Percentiles rank a stretch among this genome's conserved stretches.
These are phyloP conservation scores for Articulospora tetracladia DNA, from an alignment of 495 filamentous ascomycete species.

Conservation along the genomic window DNA sequence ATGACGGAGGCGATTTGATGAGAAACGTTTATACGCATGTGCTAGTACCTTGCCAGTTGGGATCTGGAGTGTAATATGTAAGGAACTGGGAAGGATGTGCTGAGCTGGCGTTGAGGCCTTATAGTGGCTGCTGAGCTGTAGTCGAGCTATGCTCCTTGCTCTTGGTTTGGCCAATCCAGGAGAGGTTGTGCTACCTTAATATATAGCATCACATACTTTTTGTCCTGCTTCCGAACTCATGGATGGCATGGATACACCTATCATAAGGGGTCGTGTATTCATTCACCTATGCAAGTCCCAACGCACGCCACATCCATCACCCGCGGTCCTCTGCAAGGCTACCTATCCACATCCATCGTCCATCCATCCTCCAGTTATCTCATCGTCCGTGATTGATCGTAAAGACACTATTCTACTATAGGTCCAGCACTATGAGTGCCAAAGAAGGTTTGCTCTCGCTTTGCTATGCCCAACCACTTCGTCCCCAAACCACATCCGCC, in stretches of 20 bases:
- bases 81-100: slow-evolving; percentile 25
- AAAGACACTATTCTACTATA: slow-evolving; percentile 24
- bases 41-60: not conserved
- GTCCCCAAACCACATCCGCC: not conserved
- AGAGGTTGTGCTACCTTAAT: not conserved
- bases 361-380: slow-evolving; percentile 9
- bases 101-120: slow-evolving; percentile 23
- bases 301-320: not conserved
- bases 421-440: slow-evolving; percentile 21
- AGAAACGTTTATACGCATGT: not conserved
- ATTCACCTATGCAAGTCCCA: slow-evolving; percentile 24
- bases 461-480: slow-evolving; percentile 7
- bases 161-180: not conserved
- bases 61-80: slow-evolving; percentile 3
- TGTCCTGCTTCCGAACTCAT: no score
- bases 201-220: not conserved
- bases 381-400: slow-evolving; percentile 9
- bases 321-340: slow-evolving; percentile 11
- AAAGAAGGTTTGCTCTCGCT: slow-evolving; percentile 7
- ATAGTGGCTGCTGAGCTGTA: slow-evolving; percentile 18
- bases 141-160: slow-evolving; percentile 21
- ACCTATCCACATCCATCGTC: slow-evolving; percentile 3
- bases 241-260: not conserved
- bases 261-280: slow-evolving; percentile 12
- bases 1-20: not conserved